A percentile compares a stretch with the other conserved stretches of the same genome.
Evolutionary conservation across 1,284 basidiomycete genomes (phyloP).

Genomic region (Moesziomyces globuligerus): DNA sequence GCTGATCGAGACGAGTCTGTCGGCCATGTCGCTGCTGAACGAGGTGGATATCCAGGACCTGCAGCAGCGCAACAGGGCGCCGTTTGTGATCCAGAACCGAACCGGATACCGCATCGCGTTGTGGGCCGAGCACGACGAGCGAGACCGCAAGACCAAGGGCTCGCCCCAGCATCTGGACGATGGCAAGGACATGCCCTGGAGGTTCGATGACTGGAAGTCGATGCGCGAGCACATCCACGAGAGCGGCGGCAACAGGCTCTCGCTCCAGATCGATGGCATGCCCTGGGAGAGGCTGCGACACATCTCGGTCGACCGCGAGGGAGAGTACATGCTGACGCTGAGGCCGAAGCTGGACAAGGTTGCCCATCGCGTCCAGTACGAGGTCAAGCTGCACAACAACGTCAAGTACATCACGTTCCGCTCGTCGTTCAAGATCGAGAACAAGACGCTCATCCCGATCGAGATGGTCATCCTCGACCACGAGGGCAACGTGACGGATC

Average conservation of each 20-base stretch:
- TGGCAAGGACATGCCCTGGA: slow-evolving; percentile 87
- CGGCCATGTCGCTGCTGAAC: slow-evolving; percentile 77
- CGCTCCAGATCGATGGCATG: slow-evolving; percentile 79
- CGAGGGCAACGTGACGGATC: slow-evolving; percentile 81
- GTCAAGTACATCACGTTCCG: slow-evolving; percentile 95
- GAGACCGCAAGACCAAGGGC: slow-evolving; percentile 60
- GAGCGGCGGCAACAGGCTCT: slow-evolving; percentile 55
- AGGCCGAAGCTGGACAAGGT: slow-evolving; percentile 82
- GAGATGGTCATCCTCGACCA: slow-evolving; percentile 91
- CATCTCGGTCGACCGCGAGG: slow-evolving; percentile 92
- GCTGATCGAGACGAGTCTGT: slow-evolving; percentile 86
- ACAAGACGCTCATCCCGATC: slow-evolving; percentile 89
- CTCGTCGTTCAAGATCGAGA: slow-evolving; percentile 92
- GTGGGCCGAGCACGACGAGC: slow-evolving; percentile 71
- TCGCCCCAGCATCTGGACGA: slow-evolving; percentile 71
- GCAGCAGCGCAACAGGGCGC: slow-evolving; percentile 78
- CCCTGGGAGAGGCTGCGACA: slow-evolving; percentile 89
- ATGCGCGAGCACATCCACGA: slow-evolving; percentile 76
- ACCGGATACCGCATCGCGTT: slow-evolving; percentile 76
- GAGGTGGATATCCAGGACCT: slow-evolving; percentile 70
- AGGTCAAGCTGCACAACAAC: slow-evolving; percentile 89
- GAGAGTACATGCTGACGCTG: slow-evolving; percentile 87
- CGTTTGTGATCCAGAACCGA: slow-evolving; percentile 89
- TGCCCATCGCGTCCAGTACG: slow-evolving; percentile 85
- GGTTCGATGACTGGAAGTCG: slow-evolving; percentile 95